Conservation (phyloP, 495 filamentous ascomycete species). For the Penicillium ucsense region DNA sequence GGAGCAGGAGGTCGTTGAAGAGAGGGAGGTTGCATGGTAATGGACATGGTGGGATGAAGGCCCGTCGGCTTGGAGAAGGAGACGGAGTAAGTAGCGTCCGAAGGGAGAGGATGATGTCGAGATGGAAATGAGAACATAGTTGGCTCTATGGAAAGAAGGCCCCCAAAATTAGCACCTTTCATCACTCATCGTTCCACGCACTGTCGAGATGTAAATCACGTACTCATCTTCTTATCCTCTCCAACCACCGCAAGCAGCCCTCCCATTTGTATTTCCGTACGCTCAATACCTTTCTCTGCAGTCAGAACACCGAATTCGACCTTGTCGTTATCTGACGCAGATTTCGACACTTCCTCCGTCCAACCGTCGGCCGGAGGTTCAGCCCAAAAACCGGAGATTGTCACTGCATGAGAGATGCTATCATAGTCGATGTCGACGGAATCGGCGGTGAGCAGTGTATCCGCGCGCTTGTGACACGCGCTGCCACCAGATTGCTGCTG, state of each 20-base stretch:
- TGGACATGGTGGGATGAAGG: slow-evolving; percentile 75
- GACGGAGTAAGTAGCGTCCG: slow-evolving; percentile 32
- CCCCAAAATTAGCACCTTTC: too few species aligned
- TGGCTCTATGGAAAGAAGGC: slow-evolving; percentile 36
- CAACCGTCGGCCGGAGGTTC: slow-evolving; percentile 34
- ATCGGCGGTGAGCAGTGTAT: slow-evolving; percentile 39
- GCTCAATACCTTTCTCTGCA: slow-evolving; percentile 51
- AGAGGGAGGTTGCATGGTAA: slow-evolving; percentile 34
- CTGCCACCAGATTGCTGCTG: slow-evolving; percentile 8
- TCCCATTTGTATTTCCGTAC: slow-evolving; percentile 64
- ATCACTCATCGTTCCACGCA: too few species aligned
- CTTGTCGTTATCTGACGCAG: slow-evolving; percentile 25
- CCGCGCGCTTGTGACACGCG: slow-evolving; percentile 28
- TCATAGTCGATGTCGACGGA: slow-evolving; percentile 75
- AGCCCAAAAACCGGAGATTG: slow-evolving; percentile 52
- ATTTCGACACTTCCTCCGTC: slow-evolving; percentile 38
- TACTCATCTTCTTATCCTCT: slow-evolving; percentile 59
- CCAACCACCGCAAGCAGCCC: slow-evolving; percentile 75
- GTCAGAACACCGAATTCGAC: slow-evolving; percentile 80
- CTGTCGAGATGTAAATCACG: slow-evolving; percentile 4
- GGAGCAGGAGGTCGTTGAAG: slow-evolving; percentile 24
- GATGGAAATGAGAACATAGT: slow-evolving; percentile 86
- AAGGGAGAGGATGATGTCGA: slow-evolving; percentile 57
- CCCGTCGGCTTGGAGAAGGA: slow-evolving; percentile 62
- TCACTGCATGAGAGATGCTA: slow-evolving; percentile 53